Evolutionary conservation across 1,139 yeast species (phyloP).

Genomic region (Blastobotrys apis): DNA sequence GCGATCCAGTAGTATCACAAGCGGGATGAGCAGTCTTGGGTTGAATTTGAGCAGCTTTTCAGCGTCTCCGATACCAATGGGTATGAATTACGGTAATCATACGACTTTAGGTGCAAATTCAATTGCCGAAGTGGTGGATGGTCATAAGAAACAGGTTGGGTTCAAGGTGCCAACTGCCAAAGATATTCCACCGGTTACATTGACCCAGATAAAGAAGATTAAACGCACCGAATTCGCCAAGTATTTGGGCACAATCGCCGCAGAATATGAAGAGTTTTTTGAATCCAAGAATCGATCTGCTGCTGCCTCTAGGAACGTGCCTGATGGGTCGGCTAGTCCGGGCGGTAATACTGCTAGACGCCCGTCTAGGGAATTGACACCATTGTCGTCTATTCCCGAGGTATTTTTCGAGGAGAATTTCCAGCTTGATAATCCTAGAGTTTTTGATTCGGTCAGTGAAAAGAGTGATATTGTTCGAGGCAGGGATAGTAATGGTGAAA

Average conservation of each 20-base stretch:
- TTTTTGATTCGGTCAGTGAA: conserved; percentile 69
- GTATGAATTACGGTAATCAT: conserved; percentile 31
- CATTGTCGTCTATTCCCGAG: conserved; percentile 52
- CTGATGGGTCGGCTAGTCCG: not conserved
- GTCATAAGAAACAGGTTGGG: conserved; percentile 8
- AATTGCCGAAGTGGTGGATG: conserved; percentile 63
- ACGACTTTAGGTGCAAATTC: conserved; percentile 68
- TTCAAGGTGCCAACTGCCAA: conserved; percentile 66
- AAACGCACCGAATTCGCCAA: conserved; percentile 45
- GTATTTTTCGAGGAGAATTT: conserved; percentile 67
- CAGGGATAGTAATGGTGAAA: conserved; percentile 14
- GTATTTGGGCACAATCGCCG: conserved; percentile 46
- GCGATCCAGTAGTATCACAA: conserved; percentile 18
- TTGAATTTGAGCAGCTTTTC: not conserved
- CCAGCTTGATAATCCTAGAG: conserved; percentile 81
- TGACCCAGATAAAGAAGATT: conserved; percentile 56
- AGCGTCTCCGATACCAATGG: conserved; percentile 20
- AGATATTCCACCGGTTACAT: conserved; percentile 81
- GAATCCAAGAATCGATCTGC: conserved; percentile 8
- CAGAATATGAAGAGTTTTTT: conserved; percentile 46
- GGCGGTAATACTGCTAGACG: conserved; percentile 2
- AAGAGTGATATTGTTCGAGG: conserved; percentile 39
- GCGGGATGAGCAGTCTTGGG: conserved; percentile 17
- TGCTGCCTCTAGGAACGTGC: not conserved
- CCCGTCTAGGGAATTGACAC: conserved; percentile 21